A percentile compares a stretch with the other conserved stretches of the same genome.
Evolutionary conservation across 2,329 filamentous ascomycete species (phyloP).

Genomic region (Phaeophleospora eucalypticola): DNA sequence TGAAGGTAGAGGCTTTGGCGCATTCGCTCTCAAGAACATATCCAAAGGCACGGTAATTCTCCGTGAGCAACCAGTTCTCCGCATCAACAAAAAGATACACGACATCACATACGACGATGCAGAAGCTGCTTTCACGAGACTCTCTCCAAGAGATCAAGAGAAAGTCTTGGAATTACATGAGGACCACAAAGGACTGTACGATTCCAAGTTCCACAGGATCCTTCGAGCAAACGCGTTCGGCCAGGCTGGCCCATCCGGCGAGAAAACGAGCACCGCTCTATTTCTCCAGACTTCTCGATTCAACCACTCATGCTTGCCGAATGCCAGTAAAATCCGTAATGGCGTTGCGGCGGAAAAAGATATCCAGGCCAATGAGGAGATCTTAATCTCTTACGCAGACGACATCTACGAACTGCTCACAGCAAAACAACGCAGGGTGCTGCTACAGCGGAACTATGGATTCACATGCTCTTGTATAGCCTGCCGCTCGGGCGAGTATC

Average conservation of each 20-base stretch:
- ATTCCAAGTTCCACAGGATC: neutral
- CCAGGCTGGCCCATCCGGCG: too few relatives aligned
- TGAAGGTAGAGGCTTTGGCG: neutral
- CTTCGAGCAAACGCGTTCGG: conserved; percentile 1
- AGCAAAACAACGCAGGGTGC: neutral
- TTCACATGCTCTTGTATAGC: conserved; percentile 1
- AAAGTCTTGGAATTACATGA: neutral
- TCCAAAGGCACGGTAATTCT: neutral
- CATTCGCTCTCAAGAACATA: neutral
- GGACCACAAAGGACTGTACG: neutral
- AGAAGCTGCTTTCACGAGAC: too few relatives aligned
- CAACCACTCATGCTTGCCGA: conserved; percentile 1
- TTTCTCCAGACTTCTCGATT: neutral
- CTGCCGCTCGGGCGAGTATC: neutral
- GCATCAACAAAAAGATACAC: too few relatives aligned
- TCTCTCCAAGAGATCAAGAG: too few relatives aligned
- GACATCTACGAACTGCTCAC: neutral
- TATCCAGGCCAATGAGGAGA: neutral
- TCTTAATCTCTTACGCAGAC: neutral
- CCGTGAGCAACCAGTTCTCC: neutral
- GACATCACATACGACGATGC: too few relatives aligned
- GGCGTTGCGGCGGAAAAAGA: neutral
- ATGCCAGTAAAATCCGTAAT: too few relatives aligned
- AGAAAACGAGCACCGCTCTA: neutral
- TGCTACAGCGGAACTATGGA: neutral